Evolutionary conservation across 495 filamentous ascomycete species (phyloP), one percentile per base, ranked within the genome.

Genomic region (Glonium stellatum): DNA sequence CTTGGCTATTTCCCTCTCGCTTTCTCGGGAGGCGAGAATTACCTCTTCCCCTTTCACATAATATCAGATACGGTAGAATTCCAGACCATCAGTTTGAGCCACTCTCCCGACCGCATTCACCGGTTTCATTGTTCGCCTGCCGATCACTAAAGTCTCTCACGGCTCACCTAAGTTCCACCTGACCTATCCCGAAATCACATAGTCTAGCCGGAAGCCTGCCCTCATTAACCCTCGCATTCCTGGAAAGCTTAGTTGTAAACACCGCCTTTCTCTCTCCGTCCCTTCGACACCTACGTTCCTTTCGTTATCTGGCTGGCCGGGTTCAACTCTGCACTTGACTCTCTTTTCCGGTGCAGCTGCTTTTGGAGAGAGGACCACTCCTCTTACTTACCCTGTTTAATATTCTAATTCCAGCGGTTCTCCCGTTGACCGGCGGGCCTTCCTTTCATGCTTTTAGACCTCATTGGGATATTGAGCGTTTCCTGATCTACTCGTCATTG

Each of bases 241-340:
- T 27, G 50, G 53, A 48, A 48, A 54, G 41, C 54, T 62, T 54
- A 49, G 46, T 55, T 55, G 60, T 62, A 53, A 66, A 60, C 64
- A 42, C 58, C 59, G 57, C 58, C 51, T 46, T 57, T 35, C 37
- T 59, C 56, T 44, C 23, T 31, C 52, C 51, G 56, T 63, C 60
- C 44, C 44, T 51, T 59, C 58, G 60, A 63, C 64, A 58, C 60
- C 50, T 56, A 57, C 64, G 59, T 27, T 67, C 64, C n/a, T 53
- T 67, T 67, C 64, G 51, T 67, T 41, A 63, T 67, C 64, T 67
- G 64, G 64, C 64, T 67, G 64, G 64, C 64, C 64, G 64, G 64
- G 64, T 67, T 63, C 56, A 63, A 67, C 57, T 63, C 21, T 44
- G 60, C 21, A 63, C 61, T 63, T 57, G 57, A 59, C 37, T 48